A percentile compares a stretch with the other conserved stretches of the same genome.
These are phyloP conservation scores for Blastomyces parvus DNA, from an alignment of 2,329 filamentous ascomycete species.

Conservation along the genomic window DNA sequence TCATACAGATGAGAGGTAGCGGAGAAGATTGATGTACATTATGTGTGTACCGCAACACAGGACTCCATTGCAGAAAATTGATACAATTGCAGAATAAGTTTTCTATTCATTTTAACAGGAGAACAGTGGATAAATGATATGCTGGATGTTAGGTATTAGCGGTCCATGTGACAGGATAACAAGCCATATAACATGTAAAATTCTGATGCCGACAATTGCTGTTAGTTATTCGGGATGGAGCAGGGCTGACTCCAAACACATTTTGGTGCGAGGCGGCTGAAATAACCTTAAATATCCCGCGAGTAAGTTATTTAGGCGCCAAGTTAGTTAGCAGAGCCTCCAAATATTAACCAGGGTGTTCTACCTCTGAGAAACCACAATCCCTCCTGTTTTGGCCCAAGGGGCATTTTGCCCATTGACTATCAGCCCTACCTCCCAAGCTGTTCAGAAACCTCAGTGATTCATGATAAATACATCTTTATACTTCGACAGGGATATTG, in stretches of 20 bases:
- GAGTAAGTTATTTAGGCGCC: too few species aligned
- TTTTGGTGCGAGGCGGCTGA: too few species aligned
- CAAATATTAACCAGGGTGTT: too few species aligned
- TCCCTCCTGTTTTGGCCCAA: background rate
- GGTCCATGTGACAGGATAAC: background rate
- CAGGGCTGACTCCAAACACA: too few species aligned
- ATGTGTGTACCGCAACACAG: too few species aligned
- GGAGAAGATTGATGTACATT: too few species aligned
- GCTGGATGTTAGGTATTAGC: background rate
- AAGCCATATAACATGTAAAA: background rate
- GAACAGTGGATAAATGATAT: background rate
- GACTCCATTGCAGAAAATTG: background rate
- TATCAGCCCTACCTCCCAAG: background rate
- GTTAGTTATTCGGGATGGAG: too few species aligned
- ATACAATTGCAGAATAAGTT: background rate
- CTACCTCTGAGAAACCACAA: too few species aligned
- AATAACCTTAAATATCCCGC: too few species aligned
- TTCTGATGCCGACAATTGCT: too few species aligned
- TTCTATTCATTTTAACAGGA: background rate
- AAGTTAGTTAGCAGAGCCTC: too few species aligned
- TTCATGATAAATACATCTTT: background rate
- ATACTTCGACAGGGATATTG: background rate
- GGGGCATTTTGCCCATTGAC: background rate
- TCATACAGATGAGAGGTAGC: too few species aligned
- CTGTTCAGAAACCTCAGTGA: background rate